These are phyloP conservation scores for Ceratobasidium papillatum DNA, from an alignment of 1,284 basidiomycete genomes.

Conservation along the genomic window DNA sequence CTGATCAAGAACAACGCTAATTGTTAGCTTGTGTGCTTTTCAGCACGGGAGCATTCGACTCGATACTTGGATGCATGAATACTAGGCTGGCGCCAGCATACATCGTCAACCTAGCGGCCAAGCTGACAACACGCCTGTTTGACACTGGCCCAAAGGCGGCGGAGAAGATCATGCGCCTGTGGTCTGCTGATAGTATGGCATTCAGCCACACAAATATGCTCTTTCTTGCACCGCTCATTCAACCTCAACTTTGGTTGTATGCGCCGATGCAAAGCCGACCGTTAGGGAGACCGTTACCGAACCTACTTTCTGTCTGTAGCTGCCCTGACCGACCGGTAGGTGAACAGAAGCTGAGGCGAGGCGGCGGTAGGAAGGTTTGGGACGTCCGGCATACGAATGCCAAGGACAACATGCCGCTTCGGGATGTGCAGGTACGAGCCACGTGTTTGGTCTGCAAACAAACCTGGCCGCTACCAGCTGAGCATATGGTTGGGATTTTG, in stretches of 20 bases:
- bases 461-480: background rate
- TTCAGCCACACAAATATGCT: constrained; percentile 4
- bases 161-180: background rate
- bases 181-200: constrained; percentile 1
- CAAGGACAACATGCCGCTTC: background rate
- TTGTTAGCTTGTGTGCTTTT: no score
- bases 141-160: background rate
- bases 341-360: background rate
- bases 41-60: background rate
- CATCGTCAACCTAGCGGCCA: background rate
- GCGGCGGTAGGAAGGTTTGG: constrained; percentile 5
- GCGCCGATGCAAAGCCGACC: constrained; percentile 33
- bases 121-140: background rate
- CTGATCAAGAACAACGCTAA: no score
- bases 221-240: background rate
- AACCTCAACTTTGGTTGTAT: constrained; percentile 16
- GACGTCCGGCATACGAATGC: background rate
- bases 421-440: background rate
- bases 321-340: background rate
- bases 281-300: background rate
- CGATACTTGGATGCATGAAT: constrained; percentile 6
- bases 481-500: background rate
- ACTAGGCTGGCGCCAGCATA: background rate
- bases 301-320: background rate
- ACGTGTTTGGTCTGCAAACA: background rate